Conservation (phyloP, 2,329 filamentous ascomycete species). For the Cryphonectria carpinicola region DNA sequence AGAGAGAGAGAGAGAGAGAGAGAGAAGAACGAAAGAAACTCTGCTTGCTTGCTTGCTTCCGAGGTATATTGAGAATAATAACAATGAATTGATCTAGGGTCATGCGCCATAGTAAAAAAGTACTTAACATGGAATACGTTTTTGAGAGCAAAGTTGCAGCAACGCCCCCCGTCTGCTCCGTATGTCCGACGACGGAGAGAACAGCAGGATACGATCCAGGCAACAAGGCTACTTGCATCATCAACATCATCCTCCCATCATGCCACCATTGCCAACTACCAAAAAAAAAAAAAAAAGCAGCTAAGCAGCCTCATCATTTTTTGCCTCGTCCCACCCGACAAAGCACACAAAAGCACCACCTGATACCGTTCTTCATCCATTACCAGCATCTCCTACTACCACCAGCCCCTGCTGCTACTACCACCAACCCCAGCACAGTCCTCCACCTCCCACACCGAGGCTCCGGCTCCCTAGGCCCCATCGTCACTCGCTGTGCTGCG, state of each 20-base stretch:
- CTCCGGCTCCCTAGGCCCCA: constrained; percentile 12
- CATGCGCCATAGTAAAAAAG: not conserved
- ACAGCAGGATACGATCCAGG: not conserved
- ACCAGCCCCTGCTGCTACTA: not conserved
- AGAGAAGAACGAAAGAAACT: too few relatives aligned
- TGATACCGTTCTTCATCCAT: not conserved
- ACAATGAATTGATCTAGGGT: not conserved
- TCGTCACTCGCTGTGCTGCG: constrained; percentile 5
- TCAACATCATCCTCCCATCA: not conserved
- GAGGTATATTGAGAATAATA: not conserved
- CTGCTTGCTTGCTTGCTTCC: not conserved
- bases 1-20: not conserved
- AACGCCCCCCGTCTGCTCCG: not conserved
- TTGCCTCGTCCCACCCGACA: not conserved
- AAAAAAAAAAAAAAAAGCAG: not conserved
- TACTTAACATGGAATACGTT: not conserved
- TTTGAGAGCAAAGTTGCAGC: not conserved
- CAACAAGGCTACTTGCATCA: not conserved
- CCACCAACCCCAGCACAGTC: not conserved
- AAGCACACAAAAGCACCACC: not conserved
- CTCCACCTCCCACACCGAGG: constrained; percentile 22
- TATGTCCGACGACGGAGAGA: not conserved
- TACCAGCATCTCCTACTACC: not conserved
- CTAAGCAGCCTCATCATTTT: not conserved
- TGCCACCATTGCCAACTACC: not conserved